Evolutionary conservation across 352 stramenopile species (phyloP).

Genomic region (Pythium volutum): DNA sequence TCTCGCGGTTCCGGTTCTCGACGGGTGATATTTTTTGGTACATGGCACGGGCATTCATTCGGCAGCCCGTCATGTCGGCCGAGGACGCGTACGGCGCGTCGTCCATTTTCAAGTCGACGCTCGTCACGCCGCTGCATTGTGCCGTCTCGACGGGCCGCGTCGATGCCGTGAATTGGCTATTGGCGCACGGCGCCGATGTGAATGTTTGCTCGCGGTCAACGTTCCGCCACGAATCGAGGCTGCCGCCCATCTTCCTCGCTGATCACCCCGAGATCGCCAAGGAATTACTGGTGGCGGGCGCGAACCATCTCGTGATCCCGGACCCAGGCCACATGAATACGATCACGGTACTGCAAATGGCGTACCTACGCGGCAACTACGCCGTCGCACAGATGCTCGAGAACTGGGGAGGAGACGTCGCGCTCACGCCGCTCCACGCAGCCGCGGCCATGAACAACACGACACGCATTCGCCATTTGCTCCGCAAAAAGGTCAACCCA

Average conservation of each 20-base stretch:
- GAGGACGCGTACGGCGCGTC: conserved; percentile 57
- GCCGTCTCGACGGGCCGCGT: conserved; percentile 72
- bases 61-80: conserved; percentile 56
- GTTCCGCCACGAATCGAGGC: conserved; percentile 52
- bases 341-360: conserved; percentile 79
- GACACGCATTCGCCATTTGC: conserved; percentile 45
- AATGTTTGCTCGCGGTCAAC: conserved; percentile 78
- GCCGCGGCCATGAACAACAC: conserved; percentile 74
- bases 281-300: conserved; percentile 55
- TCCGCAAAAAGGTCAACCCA: conserved; percentile 72
- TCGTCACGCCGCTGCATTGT: conserved; percentile 76
- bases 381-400: conserved; percentile 75
- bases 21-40: conserved; percentile 85
- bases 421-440: conserved; percentile 73
- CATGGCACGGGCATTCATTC: conserved; percentile 67
- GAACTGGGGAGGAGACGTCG: conserved; percentile 79
- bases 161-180: conserved; percentile 68
- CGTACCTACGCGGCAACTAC: conserved; percentile 80
- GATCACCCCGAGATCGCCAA: conserved; percentile 81
- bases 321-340: conserved; percentile 84
- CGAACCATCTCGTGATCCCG: conserved; percentile 77
- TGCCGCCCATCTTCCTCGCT: conserved; percentile 79
- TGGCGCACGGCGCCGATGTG: conserved; percentile 69
- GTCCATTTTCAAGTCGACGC: conserved; percentile 66
- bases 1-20: conserved; percentile 70